A percentile compares a stretch with the other conserved stretches of the same genome.
Conservation (phyloP, 179 eudicot genomes). For the Silene coronaria region DNA sequence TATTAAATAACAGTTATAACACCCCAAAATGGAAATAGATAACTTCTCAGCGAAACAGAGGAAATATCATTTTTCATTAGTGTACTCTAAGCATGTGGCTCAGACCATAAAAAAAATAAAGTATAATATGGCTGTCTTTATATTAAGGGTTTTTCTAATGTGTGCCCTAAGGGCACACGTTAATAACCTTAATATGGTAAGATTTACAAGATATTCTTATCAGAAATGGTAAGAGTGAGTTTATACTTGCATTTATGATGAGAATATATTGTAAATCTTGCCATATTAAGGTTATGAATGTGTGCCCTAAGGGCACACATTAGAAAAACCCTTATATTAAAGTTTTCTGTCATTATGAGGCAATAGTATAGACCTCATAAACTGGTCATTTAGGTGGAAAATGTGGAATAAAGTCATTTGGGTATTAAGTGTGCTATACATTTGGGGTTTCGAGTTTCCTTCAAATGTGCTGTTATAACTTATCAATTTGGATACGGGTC, state of each 20-base stretch:
- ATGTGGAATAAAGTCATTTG: background rate
- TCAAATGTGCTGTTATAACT: background rate
- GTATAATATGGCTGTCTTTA: background rate
- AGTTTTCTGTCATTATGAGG: background rate
- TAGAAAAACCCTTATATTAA: too few species aligned
- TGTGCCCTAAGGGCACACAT: too few species aligned
- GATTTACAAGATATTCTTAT: too few species aligned
- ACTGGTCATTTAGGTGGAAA: background rate
- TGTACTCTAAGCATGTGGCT: background rate
- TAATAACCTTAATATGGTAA: too few species aligned
- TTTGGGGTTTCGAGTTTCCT: background rate
- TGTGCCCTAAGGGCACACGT: too few species aligned
- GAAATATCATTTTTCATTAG: background rate
- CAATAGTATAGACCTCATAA: background rate
- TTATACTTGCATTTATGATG: too few species aligned
- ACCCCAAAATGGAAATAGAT: too few species aligned
- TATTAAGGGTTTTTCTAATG: background rate
- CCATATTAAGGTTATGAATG: too few species aligned
- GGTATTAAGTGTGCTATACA: background rate
- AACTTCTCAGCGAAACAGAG: too few species aligned
- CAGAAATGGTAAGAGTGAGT: too few species aligned
- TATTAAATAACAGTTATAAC: too few species aligned
- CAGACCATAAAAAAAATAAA: background rate
- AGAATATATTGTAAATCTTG: too few species aligned
- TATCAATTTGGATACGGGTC: background rate